Evolutionary conservation across 768 basidiomycete species (phyloP), one percentile per base, ranked within the genome.

Genomic region (Phlebiopsis flavidoalba): DNA sequence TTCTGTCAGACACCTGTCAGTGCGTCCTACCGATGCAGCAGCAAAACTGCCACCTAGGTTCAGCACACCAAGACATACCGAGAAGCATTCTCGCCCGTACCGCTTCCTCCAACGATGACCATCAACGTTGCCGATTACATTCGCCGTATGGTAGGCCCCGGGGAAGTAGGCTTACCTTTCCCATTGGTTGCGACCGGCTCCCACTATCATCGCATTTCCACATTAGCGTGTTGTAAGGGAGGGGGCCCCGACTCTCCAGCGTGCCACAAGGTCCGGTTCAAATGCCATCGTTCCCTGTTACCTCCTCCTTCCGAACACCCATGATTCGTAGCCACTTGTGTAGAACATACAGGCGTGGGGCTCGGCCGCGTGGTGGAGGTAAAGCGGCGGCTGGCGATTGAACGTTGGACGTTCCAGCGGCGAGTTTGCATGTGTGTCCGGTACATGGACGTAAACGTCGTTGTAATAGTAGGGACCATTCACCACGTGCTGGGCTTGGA

Each of bases 221-320:
- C 59, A n/a, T 24, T 37, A 14, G 51, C 61, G 26, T 69, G 69
- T 46, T 73, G 65, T n/a, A n/a, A n/a, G n/a, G n/a, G n/a, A n/a
- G n/a, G n/a, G n/a, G n/a, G n/a, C n/a, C 54, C 77, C 75, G 36
- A 89, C 83, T 60, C n/a, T 96, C 92, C 22, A 96, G 76, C 15
- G 88, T 84, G n/a, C 93, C 94, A 96, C 19, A 95, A 75, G n/a
- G 71, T 97, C 95, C n/a, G n/a, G 65, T 92, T 91, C 58, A 97
- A 78, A 0, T n/a, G 95, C 94, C n/a, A 83, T 83, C 75, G 88
- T 78, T 0, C 95, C 95, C 60, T 93, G n/a, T n/a, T n/a, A n/a
- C n/a, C n/a, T 95, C 2, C 95, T 95, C n/a, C 95, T 94, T 8
- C 94, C 95, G 67, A 96, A 97, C 3, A 97, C 74, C 77, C 90